phyloP scores from a whole-genome alignment of 192 early-diverging fungal species.

The Chytriomyces hyalinus region DNA sequence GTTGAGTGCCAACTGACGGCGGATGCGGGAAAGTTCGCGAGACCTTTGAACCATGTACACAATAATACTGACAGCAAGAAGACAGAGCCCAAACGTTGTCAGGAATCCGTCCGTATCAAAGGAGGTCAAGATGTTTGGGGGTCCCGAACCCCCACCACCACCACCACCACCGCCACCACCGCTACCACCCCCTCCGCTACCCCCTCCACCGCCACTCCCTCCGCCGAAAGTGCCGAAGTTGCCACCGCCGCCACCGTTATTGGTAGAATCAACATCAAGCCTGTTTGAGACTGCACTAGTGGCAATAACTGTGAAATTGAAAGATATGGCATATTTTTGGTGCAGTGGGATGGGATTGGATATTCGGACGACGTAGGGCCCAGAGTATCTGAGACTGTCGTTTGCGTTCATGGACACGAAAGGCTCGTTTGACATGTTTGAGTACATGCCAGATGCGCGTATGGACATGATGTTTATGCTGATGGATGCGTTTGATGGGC shows the following conservation, averaged over 20 bases:
- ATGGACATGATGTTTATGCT: constrained; percentile 7
- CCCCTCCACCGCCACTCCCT: neutral
- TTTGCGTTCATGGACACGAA: constrained; percentile 3
- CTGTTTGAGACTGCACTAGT: neutral
- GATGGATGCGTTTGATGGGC: neutral
- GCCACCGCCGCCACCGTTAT: neutral
- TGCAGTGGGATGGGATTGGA: neutral
- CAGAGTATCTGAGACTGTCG: constrained; percentile 20
- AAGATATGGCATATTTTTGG: constrained; percentile 1
- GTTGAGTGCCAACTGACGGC: neutral
- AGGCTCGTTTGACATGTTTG: neutral
- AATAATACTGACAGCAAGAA: neutral
- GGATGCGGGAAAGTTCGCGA: neutral
- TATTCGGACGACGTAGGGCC: constrained; percentile 17
- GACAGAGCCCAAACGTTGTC: constrained; percentile 4
- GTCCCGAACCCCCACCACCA: neutral
- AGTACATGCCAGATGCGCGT: neutral
- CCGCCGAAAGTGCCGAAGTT: neutral
- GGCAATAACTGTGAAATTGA: constrained; percentile 2
- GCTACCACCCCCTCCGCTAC: neutral
- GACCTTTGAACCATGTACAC: constrained; percentile 8
- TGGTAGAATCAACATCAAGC: neutral
- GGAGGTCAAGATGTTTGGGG: neutral
- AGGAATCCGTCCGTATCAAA: constrained; percentile 7
- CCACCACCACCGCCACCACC: constrained; percentile 9